phyloP scores from a whole-genome alignment of 257 asterid genomes.

The Jacaranda copaia region DNA sequence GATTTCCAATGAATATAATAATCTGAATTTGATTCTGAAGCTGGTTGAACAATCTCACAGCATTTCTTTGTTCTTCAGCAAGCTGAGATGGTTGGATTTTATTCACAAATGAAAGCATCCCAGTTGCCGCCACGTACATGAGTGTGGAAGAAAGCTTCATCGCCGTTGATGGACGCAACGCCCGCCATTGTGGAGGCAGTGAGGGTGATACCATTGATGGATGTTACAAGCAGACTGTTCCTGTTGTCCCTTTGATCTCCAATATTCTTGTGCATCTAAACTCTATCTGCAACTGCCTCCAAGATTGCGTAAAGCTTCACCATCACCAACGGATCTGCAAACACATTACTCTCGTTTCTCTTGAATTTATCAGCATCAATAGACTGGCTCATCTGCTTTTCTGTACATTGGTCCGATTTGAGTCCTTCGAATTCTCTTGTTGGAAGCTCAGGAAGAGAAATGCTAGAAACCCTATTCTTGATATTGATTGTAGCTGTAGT shows the following conservation, averaged over 20 bases:
- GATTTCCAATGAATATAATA: conserved; percentile 39
- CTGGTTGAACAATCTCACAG: conserved; percentile 58
- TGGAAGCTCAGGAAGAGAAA: conserved; percentile 24
- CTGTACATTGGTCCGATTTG: background rate
- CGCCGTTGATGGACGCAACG: conserved; percentile 35
- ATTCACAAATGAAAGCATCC: conserved; percentile 47
- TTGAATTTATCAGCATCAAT: background rate
- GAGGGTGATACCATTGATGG: conserved; percentile 57
- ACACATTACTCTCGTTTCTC: background rate
- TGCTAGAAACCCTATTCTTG: conserved; percentile 14
- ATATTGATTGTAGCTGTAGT: conserved; percentile 18
- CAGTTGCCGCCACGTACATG: conserved; percentile 54
- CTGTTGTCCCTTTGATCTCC: conserved; percentile 64
- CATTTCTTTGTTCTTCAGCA: conserved; percentile 74
- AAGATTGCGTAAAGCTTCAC: conserved; percentile 58
- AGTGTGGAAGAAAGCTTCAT: conserved; percentile 45
- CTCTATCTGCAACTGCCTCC: conserved; percentile 67
- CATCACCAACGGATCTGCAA: conserved; percentile 36
- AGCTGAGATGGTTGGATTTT: conserved; percentile 75
- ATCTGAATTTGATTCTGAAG: conserved; percentile 52
- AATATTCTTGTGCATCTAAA: conserved; percentile 64
- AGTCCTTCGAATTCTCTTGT: background rate
- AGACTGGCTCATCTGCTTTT: conserved; percentile 36
- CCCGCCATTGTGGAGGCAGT: conserved; percentile 49
- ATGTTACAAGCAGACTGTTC: conserved; percentile 54